Evolutionary conservation across 2,329 filamentous ascomycete species (phyloP), one percentile per base, ranked within the genome.

Genomic region (Sphaerostilbella broomeana): DNA sequence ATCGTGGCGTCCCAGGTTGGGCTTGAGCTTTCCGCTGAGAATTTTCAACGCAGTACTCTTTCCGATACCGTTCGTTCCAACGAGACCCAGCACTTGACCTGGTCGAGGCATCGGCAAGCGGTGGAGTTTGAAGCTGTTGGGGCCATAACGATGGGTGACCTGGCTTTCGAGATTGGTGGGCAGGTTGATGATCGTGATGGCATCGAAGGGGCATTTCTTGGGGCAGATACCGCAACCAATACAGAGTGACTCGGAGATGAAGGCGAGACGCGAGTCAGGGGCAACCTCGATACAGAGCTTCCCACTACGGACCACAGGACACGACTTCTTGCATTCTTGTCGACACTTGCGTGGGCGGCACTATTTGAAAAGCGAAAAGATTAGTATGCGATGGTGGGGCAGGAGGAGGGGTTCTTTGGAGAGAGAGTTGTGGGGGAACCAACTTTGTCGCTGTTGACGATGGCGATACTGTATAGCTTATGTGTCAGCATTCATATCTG

Each of bases 41-140:
- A 98, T 95, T 75, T 98, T 98, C 64, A 98, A 72, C 7, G 92
- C 94, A n/a, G 92, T 98, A 71, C 88, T 95, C 79, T 98, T 98
- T 67, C 92, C 92, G 57, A 97, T 98, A 87, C 94, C 92, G 79
- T 98, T 98, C 55, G 92, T 97, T 64, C 92, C 94, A 30, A 98
- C 94, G 37, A 98, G 76, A 72, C 92, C 92, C 42, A 98, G 70
- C 20, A 98, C 94, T 61, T 97, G 87, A 47, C 92, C 92, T 21
- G 92, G 90, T 45, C 92, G 82, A 48, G 92, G 92, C 77, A 90
- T 95, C 42, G 94, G 92, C 58, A 97, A 75, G 55, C 94, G 82
- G 67, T 98, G 92, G 51, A 98, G 80, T 76, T 98, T 98, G 80
- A 98, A 98, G 71, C 89, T 95, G 76, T 98, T 98, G 63, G 92